These are phyloP conservation scores for Cyclocybe cylindracea DNA, from an alignment of 768 basidiomycete species.

Conservation along the genomic window DNA sequence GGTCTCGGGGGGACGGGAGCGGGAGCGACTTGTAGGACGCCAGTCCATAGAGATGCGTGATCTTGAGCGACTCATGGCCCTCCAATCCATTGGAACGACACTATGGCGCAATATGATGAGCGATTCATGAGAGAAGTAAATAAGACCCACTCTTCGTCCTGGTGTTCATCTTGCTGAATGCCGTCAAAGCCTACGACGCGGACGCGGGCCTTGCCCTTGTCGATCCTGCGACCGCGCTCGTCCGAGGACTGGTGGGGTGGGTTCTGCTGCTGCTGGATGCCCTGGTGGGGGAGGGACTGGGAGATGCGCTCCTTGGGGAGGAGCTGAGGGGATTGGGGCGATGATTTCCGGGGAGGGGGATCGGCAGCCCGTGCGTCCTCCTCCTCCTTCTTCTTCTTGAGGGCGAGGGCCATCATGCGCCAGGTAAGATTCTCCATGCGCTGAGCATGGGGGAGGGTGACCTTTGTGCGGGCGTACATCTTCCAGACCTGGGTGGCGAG, in stretches of 20 bases:
- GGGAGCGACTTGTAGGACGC: slow-evolving; percentile 76
- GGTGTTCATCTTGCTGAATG: slow-evolving; percentile 64
- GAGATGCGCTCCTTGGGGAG: slow-evolving; percentile 2
- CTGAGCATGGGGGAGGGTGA: slow-evolving; percentile 87
- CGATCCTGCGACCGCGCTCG: slow-evolving; percentile 71
- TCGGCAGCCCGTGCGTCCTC: slow-evolving; percentile 37
- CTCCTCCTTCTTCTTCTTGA: slow-evolving; percentile 86
- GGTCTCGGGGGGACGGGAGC: slow-evolving; percentile 70
- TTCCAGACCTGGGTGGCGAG: slow-evolving; percentile 97
- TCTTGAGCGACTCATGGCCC: slow-evolving; percentile 86
- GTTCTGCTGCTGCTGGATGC: slow-evolving; percentile 7
- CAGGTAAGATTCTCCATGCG: slow-evolving; percentile 98
- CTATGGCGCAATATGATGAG: slow-evolving; percentile 34
- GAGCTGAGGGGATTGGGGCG: slow-evolving; percentile 10
- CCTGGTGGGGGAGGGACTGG: slow-evolving; percentile 9
- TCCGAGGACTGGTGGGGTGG: slow-evolving; percentile 30
- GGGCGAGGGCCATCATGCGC: slow-evolving; percentile 96
- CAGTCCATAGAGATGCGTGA: slow-evolving; percentile 93
- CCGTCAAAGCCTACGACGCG: slow-evolving; percentile 84
- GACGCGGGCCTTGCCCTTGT: slow-evolving; percentile 80
- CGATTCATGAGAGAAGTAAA: slow-evolving; percentile 5
- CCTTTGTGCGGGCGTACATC: slow-evolving; percentile 91
- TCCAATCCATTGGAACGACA: slow-evolving; percentile 86
- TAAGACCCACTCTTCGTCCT: slow-evolving; percentile 72
- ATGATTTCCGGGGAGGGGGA: slow-evolving; percentile 6